These are phyloP conservation scores for Colletotrichum tabaci DNA, from an alignment of 2,329 filamentous ascomycete genomes.

Conservation along the genomic window DNA sequence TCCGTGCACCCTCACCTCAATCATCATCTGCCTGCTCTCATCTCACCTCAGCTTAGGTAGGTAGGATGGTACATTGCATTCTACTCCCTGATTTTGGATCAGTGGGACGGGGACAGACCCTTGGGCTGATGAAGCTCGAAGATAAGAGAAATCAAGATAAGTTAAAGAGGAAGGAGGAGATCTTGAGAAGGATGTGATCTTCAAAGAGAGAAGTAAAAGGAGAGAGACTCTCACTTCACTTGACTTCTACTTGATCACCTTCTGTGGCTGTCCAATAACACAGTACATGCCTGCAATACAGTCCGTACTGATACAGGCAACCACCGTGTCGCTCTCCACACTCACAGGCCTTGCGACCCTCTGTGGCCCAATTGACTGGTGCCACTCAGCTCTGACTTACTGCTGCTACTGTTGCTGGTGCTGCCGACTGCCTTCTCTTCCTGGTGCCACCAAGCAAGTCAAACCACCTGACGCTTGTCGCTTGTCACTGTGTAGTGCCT, in stretches of 20 bases:
- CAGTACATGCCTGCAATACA: not conserved
- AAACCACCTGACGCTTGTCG: slow-evolving; percentile 1
- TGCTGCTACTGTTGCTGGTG: not conserved
- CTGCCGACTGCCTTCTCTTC: not conserved
- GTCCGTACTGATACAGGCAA: not conserved
- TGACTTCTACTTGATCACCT: not conserved
- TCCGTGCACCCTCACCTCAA: not conserved
- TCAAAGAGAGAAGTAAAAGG: no score
- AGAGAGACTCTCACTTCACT: no score
- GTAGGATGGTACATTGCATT: no score
- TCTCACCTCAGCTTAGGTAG: not conserved
- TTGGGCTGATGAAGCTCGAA: no score
- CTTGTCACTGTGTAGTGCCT: not conserved
- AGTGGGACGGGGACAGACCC: no score
- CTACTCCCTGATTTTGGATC: no score
- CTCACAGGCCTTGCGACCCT: slow-evolving; percentile 1
- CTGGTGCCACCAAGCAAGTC: not conserved
- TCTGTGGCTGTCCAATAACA: not conserved
- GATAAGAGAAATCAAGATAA: no score
- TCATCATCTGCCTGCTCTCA: not conserved
- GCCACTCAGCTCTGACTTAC: not conserved
- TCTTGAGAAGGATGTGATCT: no score
- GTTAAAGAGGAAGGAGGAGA: no score
- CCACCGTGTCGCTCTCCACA: not conserved
- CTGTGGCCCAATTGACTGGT: slow-evolving; percentile 7